A percentile compares a stretch with the other conserved stretches of the same genome.
phyloP scores from a whole-genome alignment of 352 stramenopile genomes.

The Phytophthora cryptogea region DNA sequence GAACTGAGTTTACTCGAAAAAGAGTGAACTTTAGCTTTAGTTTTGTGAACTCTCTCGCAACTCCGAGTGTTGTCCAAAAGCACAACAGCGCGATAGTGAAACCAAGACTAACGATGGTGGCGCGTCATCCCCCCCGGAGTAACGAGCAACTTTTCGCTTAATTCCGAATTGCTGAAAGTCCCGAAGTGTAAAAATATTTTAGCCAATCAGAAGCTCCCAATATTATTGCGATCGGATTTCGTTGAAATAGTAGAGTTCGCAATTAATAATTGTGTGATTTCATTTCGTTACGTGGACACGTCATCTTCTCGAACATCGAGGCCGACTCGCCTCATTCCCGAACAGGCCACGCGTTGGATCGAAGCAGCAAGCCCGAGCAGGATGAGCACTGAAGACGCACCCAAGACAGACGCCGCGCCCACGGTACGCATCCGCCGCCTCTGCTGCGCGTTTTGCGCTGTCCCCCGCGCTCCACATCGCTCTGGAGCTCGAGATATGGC shows the following conservation, averaged over 20 bases:
- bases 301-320: slow-evolving; percentile 2
- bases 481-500: slow-evolving; percentile 12
- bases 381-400: slow-evolving; percentile 34
- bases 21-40: too few species aligned
- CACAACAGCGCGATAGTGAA: too few species aligned
- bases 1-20: too few species aligned
- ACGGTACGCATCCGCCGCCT: slow-evolving; percentile 21
- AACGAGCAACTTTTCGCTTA: too few species aligned
- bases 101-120: too few species aligned
- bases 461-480: neutral
- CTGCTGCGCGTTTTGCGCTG: slow-evolving; percentile 1
- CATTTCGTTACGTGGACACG: slow-evolving; percentile 15
- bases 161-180: too few species aligned
- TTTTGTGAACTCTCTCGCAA: too few species aligned
- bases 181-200: too few species aligned
- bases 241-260: neutral
- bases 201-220: slow-evolving; percentile 1
- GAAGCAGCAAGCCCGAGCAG: slow-evolving; percentile 5
- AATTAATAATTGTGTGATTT: neutral
- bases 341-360: slow-evolving; percentile 40
- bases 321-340: slow-evolving; percentile 23
- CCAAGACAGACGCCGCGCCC: slow-evolving; percentile 24
- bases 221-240: slow-evolving; percentile 1
- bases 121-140: too few species aligned
- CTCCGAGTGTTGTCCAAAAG: too few species aligned